A percentile compares a stretch with the other conserved stretches of the same genome.
phyloP scores from a whole-genome alignment of 2,329 filamentous ascomycete species.

The Arthrobotrys pseudoclavata region DNA sequence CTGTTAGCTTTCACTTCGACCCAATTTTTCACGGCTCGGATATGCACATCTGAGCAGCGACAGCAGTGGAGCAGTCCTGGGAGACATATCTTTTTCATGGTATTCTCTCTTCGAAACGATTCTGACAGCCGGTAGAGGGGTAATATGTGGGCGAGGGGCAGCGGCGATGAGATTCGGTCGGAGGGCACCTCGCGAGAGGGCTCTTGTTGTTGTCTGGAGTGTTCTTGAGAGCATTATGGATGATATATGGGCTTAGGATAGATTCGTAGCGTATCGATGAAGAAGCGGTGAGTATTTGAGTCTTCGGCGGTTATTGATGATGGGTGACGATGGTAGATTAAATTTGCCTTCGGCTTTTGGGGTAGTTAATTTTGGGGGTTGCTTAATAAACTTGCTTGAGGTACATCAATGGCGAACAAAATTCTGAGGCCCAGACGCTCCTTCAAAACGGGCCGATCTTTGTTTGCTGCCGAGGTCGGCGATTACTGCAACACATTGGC shows the following conservation, averaged over 20 bases:
- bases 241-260: not conserved
- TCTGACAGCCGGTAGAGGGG: slow-evolving; percentile 36
- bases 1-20: slow-evolving; percentile 51
- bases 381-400: slow-evolving; percentile 53
- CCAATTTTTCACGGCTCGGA: slow-evolving; percentile 26
- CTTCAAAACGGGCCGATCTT: slow-evolving; percentile 11
- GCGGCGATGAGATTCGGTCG: slow-evolving; percentile 49
- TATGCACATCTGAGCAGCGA: not conserved
- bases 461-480: slow-evolving; percentile 59
- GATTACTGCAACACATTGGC: slow-evolving; percentile 49
- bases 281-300: slow-evolving; percentile 12
- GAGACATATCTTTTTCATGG: slow-evolving; percentile 64
- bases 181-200: slow-evolving; percentile 51
- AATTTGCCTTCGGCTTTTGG: slow-evolving; percentile 28
- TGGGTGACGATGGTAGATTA: slow-evolving; percentile 31
- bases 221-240: slow-evolving; percentile 51
- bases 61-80: not conserved
- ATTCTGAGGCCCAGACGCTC: slow-evolving; percentile 48
- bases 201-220: slow-evolving; percentile 48
- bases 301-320: slow-evolving; percentile 4
- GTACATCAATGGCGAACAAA: slow-evolving; percentile 59
- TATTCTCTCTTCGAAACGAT: slow-evolving; percentile 60
- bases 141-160: slow-evolving; percentile 49
- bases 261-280: slow-evolving; percentile 14
- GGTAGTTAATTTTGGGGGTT: slow-evolving; percentile 20